Conservation (phyloP, 352 stramenopile species). For the Globisporangium paddicum region DNA sequence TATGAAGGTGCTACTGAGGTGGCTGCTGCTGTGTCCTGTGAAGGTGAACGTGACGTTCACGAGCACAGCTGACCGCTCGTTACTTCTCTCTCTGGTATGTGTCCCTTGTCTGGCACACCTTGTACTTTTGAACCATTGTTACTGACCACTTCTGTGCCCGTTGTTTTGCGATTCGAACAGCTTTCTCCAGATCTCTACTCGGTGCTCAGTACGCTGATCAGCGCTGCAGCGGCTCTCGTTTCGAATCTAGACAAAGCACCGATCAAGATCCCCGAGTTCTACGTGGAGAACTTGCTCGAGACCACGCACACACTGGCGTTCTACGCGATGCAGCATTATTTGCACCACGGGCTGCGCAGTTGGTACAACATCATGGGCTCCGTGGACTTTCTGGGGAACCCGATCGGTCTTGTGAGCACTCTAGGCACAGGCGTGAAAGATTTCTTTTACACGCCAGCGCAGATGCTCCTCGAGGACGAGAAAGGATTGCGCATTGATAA, state of each 20-base stretch:
- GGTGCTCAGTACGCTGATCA: constrained; percentile 74
- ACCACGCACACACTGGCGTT: constrained; percentile 81
- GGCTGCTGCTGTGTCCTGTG: constrained; percentile 80
- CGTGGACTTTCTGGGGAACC: constrained; percentile 88
- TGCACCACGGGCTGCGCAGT: constrained; percentile 76
- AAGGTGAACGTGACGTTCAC: constrained; percentile 88
- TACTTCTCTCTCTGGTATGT: constrained; percentile 68
- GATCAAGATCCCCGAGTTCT: constrained; percentile 88
- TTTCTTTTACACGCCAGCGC: constrained; percentile 93
- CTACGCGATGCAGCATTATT: constrained; percentile 85
- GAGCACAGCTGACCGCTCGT: constrained; percentile 76
- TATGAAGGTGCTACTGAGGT: constrained; percentile 71
- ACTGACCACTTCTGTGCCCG: constrained; percentile 2
- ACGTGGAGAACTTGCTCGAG: constrained; percentile 86
- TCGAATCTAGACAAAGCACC: constrained; percentile 84
- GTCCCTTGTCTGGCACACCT: neutral
- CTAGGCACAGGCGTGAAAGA: constrained; percentile 89
- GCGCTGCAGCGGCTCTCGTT: constrained; percentile 70
- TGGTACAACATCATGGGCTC: constrained; percentile 89
- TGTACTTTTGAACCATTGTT: neutral
- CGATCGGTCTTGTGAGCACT: constrained; percentile 86
- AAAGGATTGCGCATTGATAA: constrained; percentile 83
- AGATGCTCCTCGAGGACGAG: constrained; percentile 90
- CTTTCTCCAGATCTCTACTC: constrained; percentile 80
- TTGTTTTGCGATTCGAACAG: constrained; percentile 20